These are phyloP conservation scores for Puccinia horiana DNA, from an alignment of 1,284 basidiomycete species.

Conservation along the genomic window DNA sequence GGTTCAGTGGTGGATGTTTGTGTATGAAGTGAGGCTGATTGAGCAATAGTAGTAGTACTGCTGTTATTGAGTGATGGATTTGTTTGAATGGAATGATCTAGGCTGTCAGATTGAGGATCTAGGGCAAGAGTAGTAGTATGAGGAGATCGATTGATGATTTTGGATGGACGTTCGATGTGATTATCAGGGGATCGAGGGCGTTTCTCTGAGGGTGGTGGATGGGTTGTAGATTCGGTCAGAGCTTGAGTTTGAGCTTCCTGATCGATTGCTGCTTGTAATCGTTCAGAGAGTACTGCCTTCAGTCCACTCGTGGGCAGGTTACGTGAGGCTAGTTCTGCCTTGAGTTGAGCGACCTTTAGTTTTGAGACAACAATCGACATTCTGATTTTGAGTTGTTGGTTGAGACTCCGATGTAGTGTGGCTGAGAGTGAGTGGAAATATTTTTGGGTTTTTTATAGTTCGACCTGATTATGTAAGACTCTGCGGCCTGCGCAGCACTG, in stretches of 20 bases:
- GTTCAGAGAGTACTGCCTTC: slow-evolving; percentile 27
- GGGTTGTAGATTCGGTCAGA: not conserved
- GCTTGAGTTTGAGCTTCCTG: not conserved
- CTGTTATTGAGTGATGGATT: not conserved
- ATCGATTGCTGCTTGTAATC: slow-evolving; percentile 28
- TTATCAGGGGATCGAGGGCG: not conserved
- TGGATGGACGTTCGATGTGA: not conserved
- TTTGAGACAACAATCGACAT: slow-evolving; percentile 32
- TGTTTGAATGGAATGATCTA: not conserved
- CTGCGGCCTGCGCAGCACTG: too few species aligned
- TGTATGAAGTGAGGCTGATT: not conserved
- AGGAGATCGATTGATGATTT: slow-evolving; percentile 18
- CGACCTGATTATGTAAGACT: too few species aligned
- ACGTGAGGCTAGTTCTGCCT: slow-evolving; percentile 25
- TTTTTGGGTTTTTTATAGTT: too few species aligned
- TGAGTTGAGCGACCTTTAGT: slow-evolving; percentile 32
- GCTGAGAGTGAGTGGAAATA: too few species aligned
- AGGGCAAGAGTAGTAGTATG: not conserved
- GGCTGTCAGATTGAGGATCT: not conserved
- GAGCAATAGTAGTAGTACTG: not conserved
- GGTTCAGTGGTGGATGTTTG: not conserved
- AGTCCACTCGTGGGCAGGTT: slow-evolving; percentile 26
- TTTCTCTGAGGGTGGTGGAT: not conserved
- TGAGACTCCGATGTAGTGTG: too few species aligned
- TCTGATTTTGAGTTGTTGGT: not conserved